Conservation (phyloP, 352 stramenopile genomes). For the Aphanomyces cochlioides region DNA sequence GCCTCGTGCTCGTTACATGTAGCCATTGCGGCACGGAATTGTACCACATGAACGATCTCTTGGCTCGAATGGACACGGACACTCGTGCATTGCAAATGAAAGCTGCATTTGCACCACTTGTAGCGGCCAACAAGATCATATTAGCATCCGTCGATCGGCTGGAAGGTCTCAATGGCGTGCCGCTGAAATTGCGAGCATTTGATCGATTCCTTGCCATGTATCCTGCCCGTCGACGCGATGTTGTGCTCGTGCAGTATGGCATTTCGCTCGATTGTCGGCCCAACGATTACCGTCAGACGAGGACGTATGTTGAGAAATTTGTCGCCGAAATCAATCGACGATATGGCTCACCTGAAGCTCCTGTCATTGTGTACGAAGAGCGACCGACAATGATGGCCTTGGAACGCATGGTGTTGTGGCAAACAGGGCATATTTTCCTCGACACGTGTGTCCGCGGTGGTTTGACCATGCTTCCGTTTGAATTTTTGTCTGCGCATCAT, state of each 20-base stretch:
- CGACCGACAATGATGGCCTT: constrained; percentile 58
- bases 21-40: constrained; percentile 96
- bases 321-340: constrained; percentile 90
- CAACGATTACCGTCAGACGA: constrained; percentile 92
- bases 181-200: constrained; percentile 95
- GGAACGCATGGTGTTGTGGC: constrained; percentile 66
- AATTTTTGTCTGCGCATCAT: constrained; percentile 70
- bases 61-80: constrained; percentile 41
- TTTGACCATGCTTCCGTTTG: constrained; percentile 68
- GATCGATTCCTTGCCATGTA: constrained; percentile 92
- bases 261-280: constrained; percentile 65
- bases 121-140: constrained; percentile 46
- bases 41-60: constrained; percentile 53
- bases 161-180: constrained; percentile 94
- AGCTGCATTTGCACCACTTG: background rate
- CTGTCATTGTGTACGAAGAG: constrained; percentile 73
- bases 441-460: constrained; percentile 65
- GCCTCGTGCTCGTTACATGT: constrained; percentile 94
- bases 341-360: constrained; percentile 50
- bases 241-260: constrained; percentile 79
- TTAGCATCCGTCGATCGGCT: constrained; percentile 92
- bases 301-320: constrained; percentile 88
- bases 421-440: constrained; percentile 62
- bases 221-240: constrained; percentile 55
- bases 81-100: constrained; percentile 34